Conservation (phyloP, 805 yeast genomes). For the Saccharomycopsis babjevae region DNA sequence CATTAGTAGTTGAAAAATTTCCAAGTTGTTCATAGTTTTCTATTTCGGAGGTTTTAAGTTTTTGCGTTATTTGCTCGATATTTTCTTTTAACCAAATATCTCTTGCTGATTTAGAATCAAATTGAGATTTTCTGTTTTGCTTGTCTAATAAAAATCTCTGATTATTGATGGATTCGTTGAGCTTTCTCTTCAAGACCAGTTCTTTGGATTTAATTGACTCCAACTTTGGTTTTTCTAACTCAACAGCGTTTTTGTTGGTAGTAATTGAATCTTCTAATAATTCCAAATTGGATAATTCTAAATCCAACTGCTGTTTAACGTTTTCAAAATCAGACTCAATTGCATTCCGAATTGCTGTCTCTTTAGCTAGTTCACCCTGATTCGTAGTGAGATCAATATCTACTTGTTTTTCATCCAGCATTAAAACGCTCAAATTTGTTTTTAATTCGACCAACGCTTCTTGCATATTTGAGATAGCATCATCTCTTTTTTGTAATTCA, state of each 20-base stretch:
- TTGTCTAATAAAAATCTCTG: conserved; percentile 59
- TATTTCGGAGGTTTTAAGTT: conserved; percentile 21
- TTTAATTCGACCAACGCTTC: conserved; percentile 37
- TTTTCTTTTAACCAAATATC: conserved; percentile 56
- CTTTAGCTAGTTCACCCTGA: conserved; percentile 38
- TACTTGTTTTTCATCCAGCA: conserved; percentile 47
- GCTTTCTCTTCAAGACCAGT: conserved; percentile 27
- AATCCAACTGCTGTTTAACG: conserved; percentile 24
- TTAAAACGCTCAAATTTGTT: conserved; percentile 39
- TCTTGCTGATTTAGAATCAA: conserved; percentile 45
- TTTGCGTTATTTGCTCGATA: conserved; percentile 29
- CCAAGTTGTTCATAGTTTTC: conserved; percentile 10
- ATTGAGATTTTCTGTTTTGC: conserved; percentile 58
- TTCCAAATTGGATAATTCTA: conserved; percentile 16
- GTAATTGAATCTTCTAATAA: conserved; percentile 25
- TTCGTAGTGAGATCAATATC: conserved; percentile 41
- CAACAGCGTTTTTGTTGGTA: conserved; percentile 27
- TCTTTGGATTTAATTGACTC: conserved; percentile 33
- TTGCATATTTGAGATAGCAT: conserved; percentile 34
- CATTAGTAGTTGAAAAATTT: conserved; percentile 8
- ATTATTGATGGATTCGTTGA: conserved; percentile 34
- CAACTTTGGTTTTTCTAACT: conserved; percentile 20
- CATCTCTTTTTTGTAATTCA: conserved; percentile 55
- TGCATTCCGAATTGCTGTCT: conserved; percentile 37
- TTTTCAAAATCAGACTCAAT: conserved; percentile 26